Evolutionary conservation across 805 yeast genomes (phyloP), one percentile per base, ranked within the genome.

Genomic region (Phaffomyces antillensis): DNA sequence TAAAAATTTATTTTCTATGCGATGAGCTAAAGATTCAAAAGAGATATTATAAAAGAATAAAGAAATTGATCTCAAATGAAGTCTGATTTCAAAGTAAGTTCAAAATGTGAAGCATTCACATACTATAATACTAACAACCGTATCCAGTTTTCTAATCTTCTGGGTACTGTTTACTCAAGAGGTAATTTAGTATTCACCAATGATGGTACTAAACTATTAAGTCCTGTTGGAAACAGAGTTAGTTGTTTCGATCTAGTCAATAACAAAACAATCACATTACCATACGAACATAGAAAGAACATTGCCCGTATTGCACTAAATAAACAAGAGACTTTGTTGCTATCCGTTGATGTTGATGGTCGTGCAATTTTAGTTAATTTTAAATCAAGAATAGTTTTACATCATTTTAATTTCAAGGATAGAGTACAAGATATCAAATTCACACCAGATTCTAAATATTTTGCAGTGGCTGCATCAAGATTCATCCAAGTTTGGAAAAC

Each of bases 221-320:
- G 93, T 47, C 98, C 99, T 0, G 98, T 93, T 4, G 99, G 99
- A 13, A 93, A 91, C 63, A 68, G 98, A 59, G 90, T 93, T 28
- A 75, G 89, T 16, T 86, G 86, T 45, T 93, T 90, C 65, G 96
- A 93, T 65, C 71, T 91, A 50, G 72, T 86, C 42, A 83, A 86
- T 59, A 89, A 83, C 63, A 82, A 79, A 54, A 86, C 96, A 3
- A 90, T 78, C 68, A 93, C 99, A 1, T 86, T 91, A 60, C 79
- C 81, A 55, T 93, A 89, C 63, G 96, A 93, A 64, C 99, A 93
- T 62, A 76, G 98, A 54, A 86, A 84, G 59, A 86, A 86, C 54
- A 76, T 93, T 39, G 71, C 80, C 3, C 64, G 89, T 44, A 73
- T 93, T 32, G 96, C 96, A 18, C 65, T 93, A 49, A 93, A 90